Conservation (phyloP, 352 stramenopile species). For the Thraustotheca clavata region DNA sequence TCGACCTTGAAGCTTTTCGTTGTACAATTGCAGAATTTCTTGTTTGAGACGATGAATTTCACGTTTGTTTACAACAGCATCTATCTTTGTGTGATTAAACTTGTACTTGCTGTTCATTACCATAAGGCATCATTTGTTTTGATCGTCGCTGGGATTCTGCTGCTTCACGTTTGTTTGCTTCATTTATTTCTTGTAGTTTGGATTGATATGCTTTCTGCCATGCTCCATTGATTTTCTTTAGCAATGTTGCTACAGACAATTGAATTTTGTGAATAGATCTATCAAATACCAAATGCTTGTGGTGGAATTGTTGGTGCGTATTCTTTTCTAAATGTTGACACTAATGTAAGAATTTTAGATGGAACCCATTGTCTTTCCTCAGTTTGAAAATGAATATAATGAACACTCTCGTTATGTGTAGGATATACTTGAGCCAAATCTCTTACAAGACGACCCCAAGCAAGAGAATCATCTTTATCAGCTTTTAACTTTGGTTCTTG, state of each 20-base stretch:
- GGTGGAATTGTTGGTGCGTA: background rate
- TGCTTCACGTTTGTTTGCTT: background rate
- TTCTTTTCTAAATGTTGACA: conserved; percentile 1
- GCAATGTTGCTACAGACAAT: background rate
- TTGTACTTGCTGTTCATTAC: background rate
- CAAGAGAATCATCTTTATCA: background rate
- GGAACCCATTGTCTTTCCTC: conserved; percentile 17
- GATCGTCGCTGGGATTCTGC: background rate
- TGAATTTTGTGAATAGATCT: background rate
- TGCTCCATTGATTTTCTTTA: background rate
- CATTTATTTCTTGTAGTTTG: conserved; percentile 3
- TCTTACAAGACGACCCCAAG: conserved; percentile 3
- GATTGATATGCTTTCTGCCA: conserved; percentile 11
- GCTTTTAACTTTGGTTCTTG: background rate
- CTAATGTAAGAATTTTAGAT: background rate
- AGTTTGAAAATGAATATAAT: background rate
- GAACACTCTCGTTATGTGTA: no score
- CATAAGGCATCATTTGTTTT: conserved; percentile 6
- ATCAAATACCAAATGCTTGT: background rate
- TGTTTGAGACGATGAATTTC: conserved; percentile 12
- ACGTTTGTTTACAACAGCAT: conserved; percentile 9
- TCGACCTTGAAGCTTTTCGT: background rate
- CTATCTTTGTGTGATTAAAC: background rate
- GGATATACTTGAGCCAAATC: background rate
- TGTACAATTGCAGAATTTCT: background rate